Evolutionary conservation across 345 rosid genomes (phyloP), one percentile per base, ranked within the genome.

Genomic region (Erysimum cheiranthoides): DNA sequence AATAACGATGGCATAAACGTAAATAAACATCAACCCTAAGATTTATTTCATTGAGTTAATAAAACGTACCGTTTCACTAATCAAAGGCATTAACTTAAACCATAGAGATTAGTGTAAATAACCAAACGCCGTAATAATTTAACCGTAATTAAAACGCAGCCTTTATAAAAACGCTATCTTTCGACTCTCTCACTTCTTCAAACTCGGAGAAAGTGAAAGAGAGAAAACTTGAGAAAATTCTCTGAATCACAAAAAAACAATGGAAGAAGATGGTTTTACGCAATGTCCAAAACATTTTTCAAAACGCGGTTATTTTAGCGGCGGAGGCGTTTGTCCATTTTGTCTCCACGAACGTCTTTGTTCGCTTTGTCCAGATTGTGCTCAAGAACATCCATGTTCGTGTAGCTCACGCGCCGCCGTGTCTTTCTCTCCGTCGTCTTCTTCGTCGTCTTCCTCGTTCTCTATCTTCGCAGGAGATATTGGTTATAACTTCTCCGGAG

Each of bases 351-450:
- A 92, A 10, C 84, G 93, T 4, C 95, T 94, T 63, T 70, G 86
- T 45, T 73, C 85, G 14, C 96, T 94, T 62, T 94, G 98, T 66
- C 96, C 93, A 0, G 88, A 94, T 65, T 94, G 97, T 75, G 96
- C 90, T 46, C 69, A 75, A 74, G 78, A 77, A 40, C 92, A 88
- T 8, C 98, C 97, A 12, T 94, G 97, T 68, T 53, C 83, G 45
- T 86, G 96, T 81, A 73, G 76, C 81, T 66, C 89, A 64, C 49
- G 85, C 60, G 42, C 90, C 59, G 36, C 84, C 12, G 61, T 85
- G 1, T 79, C 78, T 17, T 82, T 85, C 0, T 73, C 85, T 0
- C 84, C 89, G 1, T 82, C 90, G 0, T 85, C 90, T 0, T 80
- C 86, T 28, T 88, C 75, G 0, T 79, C 93, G 2, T 81, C 82